A percentile compares a stretch with the other conserved stretches of the same genome.
These are phyloP conservation scores for Wickerhamiella azyma DNA, from an alignment of 805 yeast genomes.

Conservation along the genomic window DNA sequence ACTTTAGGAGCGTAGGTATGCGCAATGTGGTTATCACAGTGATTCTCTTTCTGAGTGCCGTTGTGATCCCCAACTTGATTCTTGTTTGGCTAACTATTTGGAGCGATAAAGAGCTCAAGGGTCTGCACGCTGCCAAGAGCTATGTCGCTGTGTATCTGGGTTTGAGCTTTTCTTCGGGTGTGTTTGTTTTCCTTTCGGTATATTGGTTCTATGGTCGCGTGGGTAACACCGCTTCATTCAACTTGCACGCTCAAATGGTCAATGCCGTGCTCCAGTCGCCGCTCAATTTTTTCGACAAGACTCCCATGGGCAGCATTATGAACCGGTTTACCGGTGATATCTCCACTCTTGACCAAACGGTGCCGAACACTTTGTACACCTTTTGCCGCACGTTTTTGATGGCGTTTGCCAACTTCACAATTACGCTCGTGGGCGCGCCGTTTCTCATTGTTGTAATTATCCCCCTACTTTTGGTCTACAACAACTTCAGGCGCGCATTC, in stretches of 20 bases:
- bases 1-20: constrained; percentile 9
- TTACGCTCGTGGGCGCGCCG: constrained; percentile 76
- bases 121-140: constrained; percentile 11
- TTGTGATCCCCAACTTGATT: constrained; percentile 9
- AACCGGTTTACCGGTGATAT: constrained; percentile 86
- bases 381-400: constrained; percentile 25
- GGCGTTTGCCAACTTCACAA: constrained; percentile 45
- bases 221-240: constrained; percentile 8
- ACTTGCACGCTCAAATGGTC: constrained; percentile 57
- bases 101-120: constrained; percentile 14
- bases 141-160: constrained; percentile 13
- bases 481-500: constrained; percentile 48
- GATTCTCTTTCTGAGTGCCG: constrained; percentile 2
- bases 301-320: constrained; percentile 84
- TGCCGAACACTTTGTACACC: constrained; percentile 24
- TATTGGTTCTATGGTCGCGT: constrained; percentile 13
- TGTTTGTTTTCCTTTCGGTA: constrained; percentile 4
- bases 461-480: constrained; percentile 47
- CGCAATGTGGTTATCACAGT: constrained; percentile 1
- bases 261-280: constrained; percentile 67
- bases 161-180: constrained; percentile 8
- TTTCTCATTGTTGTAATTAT: constrained; percentile 53
- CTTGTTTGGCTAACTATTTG: constrained; percentile 16
- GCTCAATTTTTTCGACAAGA: constrained; percentile 87
- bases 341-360: constrained; percentile 66